Evolutionary conservation across 1,284 basidiomycete species (phyloP).

Genomic region (Microbotryum violaceum): DNA sequence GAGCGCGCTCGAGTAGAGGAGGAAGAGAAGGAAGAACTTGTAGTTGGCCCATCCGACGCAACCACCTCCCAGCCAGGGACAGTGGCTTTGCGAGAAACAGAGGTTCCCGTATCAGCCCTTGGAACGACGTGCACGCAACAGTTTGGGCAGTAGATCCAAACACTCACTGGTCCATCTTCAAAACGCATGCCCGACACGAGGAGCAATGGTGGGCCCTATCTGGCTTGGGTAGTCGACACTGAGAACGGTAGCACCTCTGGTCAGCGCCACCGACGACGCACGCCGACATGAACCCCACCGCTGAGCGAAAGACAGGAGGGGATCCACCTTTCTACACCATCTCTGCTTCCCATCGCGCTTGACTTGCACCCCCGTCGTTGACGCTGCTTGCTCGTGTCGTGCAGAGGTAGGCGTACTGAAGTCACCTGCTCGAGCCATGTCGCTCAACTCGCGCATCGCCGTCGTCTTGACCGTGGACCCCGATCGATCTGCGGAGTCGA

Average conservation of each 20-base stretch:
- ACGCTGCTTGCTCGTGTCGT: background rate
- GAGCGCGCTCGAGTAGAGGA: constrained; percentile 37
- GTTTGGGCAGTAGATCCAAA: background rate
- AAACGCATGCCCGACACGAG: constrained; percentile 34
- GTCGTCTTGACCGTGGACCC: background rate
- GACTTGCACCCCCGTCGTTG: background rate
- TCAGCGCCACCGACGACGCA: background rate
- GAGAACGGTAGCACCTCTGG: background rate
- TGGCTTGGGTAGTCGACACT: constrained; percentile 36
- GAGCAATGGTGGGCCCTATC: constrained; percentile 39
- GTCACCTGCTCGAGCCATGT: background rate
- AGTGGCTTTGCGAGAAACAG: constrained; percentile 23
- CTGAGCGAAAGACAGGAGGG: background rate
- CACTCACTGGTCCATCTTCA: constrained; percentile 34
- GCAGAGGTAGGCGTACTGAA: background rate
- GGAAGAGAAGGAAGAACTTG: constrained; percentile 41
- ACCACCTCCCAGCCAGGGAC: constrained; percentile 37
- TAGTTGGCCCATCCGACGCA: constrained; percentile 41
- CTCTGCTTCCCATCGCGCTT: constrained; percentile 17
- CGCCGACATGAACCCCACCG: background rate
- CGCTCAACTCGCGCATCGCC: background rate
- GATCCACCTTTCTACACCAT: constrained; percentile 19
- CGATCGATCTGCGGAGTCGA: background rate
- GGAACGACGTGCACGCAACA: no score
- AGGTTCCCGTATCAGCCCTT: background rate